A percentile compares a stretch with the other conserved stretches of the same genome.
Conservation (phyloP, 148 eudicot species). For the Persicaria tinctoria region DNA sequence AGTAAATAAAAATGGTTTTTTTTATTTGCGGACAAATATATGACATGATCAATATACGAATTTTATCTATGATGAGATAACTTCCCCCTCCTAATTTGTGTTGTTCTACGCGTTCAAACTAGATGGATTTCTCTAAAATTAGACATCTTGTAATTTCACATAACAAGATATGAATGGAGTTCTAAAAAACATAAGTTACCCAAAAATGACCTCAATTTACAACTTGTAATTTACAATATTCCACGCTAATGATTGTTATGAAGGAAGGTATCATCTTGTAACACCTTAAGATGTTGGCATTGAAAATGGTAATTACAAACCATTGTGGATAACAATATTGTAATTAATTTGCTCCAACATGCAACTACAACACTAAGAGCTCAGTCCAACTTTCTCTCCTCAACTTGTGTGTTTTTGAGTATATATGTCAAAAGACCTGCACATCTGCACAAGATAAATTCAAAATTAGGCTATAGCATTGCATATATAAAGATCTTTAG, state of each 20-base stretch:
- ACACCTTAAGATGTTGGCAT: not conserved
- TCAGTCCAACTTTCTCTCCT: not conserved
- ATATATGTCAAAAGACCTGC: not conserved
- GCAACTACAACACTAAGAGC: not conserved
- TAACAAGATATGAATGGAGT: not conserved
- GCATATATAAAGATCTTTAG: not conserved
- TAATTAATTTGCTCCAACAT: not conserved
- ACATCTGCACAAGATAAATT: not conserved
- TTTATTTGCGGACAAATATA: not conserved
- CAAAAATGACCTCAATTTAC: not conserved
- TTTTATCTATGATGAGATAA: too few species aligned
- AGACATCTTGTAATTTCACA: not conserved
- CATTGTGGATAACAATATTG: not conserved
- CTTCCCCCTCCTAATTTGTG: too few species aligned
- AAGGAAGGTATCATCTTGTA: not conserved
- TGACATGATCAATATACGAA: not conserved
- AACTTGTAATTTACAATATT: slow-evolving; percentile 1
- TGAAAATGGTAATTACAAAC: not conserved
- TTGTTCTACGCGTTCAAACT: not conserved
- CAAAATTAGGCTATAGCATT: too few species aligned
- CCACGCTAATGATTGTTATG: not conserved
- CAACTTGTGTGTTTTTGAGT: not conserved
- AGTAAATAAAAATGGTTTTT: too few species aligned
- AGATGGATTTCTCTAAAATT: not conserved
- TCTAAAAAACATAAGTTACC: not conserved